These are phyloP conservation scores for Ephemerocybe angulata DNA, from an alignment of 768 basidiomycete species.

Conservation along the genomic window DNA sequence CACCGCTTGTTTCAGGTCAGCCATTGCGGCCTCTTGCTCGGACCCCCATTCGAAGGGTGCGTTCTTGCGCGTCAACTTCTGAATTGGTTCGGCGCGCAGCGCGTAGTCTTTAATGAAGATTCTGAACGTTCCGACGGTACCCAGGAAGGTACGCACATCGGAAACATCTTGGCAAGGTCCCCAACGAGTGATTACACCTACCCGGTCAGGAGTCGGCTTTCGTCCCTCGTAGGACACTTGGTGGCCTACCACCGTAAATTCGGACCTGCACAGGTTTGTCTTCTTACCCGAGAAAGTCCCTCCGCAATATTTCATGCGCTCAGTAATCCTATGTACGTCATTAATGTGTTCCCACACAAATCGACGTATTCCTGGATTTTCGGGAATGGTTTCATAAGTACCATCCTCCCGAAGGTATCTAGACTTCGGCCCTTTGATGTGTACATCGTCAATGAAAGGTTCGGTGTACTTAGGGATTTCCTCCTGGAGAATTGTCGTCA, in stretches of 20 bases:
- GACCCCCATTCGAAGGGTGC: slow-evolving; percentile 27
- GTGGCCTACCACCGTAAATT: slow-evolving; percentile 34
- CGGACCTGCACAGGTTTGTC: slow-evolving; percentile 22
- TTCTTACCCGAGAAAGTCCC: slow-evolving; percentile 37
- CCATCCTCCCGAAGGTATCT: slow-evolving; percentile 27
- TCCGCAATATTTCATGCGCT: slow-evolving; percentile 31
- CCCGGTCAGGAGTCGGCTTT: slow-evolving; percentile 12
- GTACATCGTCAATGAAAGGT: background rate
- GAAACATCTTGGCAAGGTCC: slow-evolving; percentile 15
- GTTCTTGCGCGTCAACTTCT: slow-evolving; percentile 23
- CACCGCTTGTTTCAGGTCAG: slow-evolving; percentile 24
- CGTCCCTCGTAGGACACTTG: slow-evolving; percentile 32
- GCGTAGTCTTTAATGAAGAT: slow-evolving; percentile 32
- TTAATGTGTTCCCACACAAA: slow-evolving; percentile 41
- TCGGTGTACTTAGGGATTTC: slow-evolving; percentile 33
- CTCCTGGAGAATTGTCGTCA: slow-evolving; percentile 22
- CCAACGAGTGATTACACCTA: slow-evolving; percentile 27
- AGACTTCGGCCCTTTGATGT: background rate
- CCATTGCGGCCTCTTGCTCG: slow-evolving; percentile 19
- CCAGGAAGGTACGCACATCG: slow-evolving; percentile 29
- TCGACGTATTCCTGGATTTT: slow-evolving; percentile 31
- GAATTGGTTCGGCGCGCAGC: slow-evolving; percentile 16
- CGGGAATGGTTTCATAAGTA: slow-evolving; percentile 33
- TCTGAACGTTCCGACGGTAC: slow-evolving; percentile 21
- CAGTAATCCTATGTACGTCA: slow-evolving; percentile 34